Evolutionary conservation across 2,329 filamentous ascomycete species (phyloP).

Genomic region (Dactylellina drechsleri): DNA sequence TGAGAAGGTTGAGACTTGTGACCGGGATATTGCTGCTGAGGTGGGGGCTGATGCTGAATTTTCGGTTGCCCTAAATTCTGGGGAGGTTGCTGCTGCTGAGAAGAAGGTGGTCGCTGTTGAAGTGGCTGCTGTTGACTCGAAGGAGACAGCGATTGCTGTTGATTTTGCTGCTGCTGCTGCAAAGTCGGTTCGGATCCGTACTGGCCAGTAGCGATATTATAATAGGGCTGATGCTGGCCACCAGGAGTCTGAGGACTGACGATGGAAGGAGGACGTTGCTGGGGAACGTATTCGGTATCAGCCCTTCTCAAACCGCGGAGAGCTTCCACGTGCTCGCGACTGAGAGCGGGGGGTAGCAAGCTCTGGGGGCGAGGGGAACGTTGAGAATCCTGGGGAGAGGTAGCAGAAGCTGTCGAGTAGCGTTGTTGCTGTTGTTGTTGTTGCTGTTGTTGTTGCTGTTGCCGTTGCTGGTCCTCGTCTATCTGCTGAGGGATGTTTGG

Average conservation of each 20-base stretch:
- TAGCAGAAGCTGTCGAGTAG: not conserved
- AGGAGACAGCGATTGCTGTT: not conserved
- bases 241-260: constrained; percentile 34
- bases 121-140: constrained; percentile 53
- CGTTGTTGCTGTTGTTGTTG: not conserved
- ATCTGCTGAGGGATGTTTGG: constrained; percentile 47
- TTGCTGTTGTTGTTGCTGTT: not conserved
- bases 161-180: constrained; percentile 40
- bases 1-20: constrained; percentile 60
- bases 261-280: constrained; percentile 50
- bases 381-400: constrained; percentile 4
- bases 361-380: constrained; percentile 48
- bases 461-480: constrained; percentile 18
- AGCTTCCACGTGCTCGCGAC: constrained; percentile 51
- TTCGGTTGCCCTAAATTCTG: constrained; percentile 57
- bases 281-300: constrained; percentile 50
- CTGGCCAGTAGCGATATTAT: constrained; percentile 57
- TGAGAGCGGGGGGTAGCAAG: constrained; percentile 38
- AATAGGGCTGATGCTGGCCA: constrained; percentile 39
- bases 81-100: constrained; percentile 59
- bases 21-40: constrained; percentile 62
- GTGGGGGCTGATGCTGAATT: constrained; percentile 56
- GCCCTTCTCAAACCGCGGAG: constrained; percentile 48
- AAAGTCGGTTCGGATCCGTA: constrained; percentile 37
- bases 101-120: constrained; percentile 59